A percentile compares a stretch with the other conserved stretches of the same genome.
Conservation (phyloP, 2,329 filamentous ascomycete species). For the Diaporthe caulivora region DNA sequence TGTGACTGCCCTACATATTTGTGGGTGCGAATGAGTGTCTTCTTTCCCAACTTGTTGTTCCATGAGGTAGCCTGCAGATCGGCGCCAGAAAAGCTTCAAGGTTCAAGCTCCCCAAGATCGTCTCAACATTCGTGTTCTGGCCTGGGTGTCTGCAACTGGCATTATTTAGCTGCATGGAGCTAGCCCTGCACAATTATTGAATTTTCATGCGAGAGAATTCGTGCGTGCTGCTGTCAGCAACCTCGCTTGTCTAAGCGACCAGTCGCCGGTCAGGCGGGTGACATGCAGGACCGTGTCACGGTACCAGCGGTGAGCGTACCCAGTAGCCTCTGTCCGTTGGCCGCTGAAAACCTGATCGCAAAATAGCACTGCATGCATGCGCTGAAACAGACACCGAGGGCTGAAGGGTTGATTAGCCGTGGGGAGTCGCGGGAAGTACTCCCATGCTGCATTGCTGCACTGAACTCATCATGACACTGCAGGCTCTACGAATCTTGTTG, state of each 20-base stretch:
- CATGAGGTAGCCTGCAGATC: background rate
- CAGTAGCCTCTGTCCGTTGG: background rate
- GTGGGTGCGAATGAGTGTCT: too few species aligned
- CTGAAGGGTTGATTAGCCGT: background rate
- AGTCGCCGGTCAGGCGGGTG: background rate
- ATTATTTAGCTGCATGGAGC: conserved; percentile 4
- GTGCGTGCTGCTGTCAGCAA: conserved; percentile 18
- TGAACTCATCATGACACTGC: background rate
- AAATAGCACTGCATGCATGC: conserved; percentile 22
- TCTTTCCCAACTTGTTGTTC: background rate
- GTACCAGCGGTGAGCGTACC: background rate
- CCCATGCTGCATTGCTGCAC: background rate
- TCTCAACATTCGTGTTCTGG: background rate
- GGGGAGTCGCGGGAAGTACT: background rate
- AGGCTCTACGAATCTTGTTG: background rate
- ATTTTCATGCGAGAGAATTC: background rate
- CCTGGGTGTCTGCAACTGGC: background rate
- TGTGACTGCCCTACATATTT: too few species aligned
- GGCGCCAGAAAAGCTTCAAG: too few species aligned
- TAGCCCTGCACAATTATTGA: conserved; percentile 16
- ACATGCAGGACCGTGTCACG: background rate
- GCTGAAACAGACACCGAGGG: background rate
- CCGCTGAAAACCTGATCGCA: conserved; percentile 14
- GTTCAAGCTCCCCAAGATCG: too few species aligned
- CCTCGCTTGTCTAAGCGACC: conserved; percentile 19